Conservation (phyloP, 352 stramenopile genomes). For the Phytophthora parvispora region DNA sequence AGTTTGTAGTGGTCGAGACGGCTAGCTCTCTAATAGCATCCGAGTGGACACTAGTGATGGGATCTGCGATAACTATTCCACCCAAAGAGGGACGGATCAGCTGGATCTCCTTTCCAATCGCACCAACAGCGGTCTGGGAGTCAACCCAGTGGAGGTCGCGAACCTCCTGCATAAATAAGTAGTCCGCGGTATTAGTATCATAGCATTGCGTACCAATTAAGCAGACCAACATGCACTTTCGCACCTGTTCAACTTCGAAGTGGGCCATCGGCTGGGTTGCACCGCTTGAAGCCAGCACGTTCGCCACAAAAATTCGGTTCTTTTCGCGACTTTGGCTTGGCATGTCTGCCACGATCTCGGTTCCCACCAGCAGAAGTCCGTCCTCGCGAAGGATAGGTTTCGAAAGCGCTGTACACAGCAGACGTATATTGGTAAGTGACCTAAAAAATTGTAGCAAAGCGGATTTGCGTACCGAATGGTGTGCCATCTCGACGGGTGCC, state of each 20-base stretch:
- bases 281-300: conserved; percentile 40
- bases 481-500: conserved; percentile 37
- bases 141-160: conserved; percentile 81
- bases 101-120: conserved; percentile 75
- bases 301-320: conserved; percentile 77
- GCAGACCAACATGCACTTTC: not conserved
- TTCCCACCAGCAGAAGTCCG: conserved; percentile 77
- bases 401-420: conserved; percentile 58
- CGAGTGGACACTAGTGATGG: conserved; percentile 30
- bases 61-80: conserved; percentile 34
- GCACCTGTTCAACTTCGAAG: conserved; percentile 57
- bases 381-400: conserved; percentile 86
- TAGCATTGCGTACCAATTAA: not conserved
- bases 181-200: not conserved
- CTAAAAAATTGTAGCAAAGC: not conserved
- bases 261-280: conserved; percentile 30
- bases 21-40: not conserved
- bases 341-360: conserved; percentile 39
- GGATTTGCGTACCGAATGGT: conserved; percentile 45
- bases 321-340: conserved; percentile 11
- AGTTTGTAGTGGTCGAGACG: not conserved
- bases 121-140: conserved; percentile 50
- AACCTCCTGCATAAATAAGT: conserved; percentile 59
- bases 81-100: no score
- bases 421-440: not conserved